Percentiles rank a stretch among this genome's conserved stretches.
Evolutionary conservation across 2,329 filamentous ascomycete genomes (phyloP).

Genomic region (Fusarium cicatricum): DNA sequence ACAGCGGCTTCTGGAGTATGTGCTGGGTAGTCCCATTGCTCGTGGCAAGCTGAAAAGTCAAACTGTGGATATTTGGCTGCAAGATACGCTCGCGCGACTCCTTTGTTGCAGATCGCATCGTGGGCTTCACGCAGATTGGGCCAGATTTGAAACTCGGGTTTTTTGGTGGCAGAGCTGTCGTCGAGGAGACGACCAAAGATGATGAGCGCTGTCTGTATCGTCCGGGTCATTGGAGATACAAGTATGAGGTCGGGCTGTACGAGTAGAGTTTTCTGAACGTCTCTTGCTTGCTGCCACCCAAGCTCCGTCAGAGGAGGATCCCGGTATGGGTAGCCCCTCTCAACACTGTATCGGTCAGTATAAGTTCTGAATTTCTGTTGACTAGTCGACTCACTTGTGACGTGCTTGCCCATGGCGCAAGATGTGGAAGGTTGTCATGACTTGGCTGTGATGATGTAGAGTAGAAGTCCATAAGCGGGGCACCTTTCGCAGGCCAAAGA

Average conservation of each 20-base stretch:
- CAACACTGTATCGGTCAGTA: conserved; percentile 18
- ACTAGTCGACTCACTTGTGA: conserved; percentile 10
- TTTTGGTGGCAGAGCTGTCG: not conserved
- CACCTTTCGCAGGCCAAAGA: no score
- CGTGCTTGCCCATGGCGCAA: conserved; percentile 24
- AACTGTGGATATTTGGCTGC: conserved; percentile 29
- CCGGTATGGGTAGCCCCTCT: conserved; percentile 28
- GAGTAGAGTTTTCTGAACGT: not conserved
- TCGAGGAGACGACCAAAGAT: conserved; percentile 22
- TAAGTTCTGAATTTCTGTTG: no score
- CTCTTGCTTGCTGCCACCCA: conserved; percentile 12
- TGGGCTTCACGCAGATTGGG: conserved; percentile 37
- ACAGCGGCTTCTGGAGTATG: conserved; percentile 25
- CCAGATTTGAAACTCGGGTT: conserved; percentile 29
- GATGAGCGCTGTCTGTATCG: conserved; percentile 33
- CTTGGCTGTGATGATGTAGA: not conserved
- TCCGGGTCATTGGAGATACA: conserved; percentile 29
- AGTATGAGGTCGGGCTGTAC: conserved; percentile 18
- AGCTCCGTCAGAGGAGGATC: conserved; percentile 30
- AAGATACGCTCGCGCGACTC: conserved; percentile 20
- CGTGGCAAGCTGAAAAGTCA: conserved; percentile 27
- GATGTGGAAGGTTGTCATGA: conserved; percentile 20
- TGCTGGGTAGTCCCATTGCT: conserved; percentile 31
- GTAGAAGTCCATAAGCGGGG: no score
- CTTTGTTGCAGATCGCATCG: conserved; percentile 39